phyloP scores from a whole-genome alignment of 2,329 filamentous ascomycete genomes.

The Elsinoe australis region DNA sequence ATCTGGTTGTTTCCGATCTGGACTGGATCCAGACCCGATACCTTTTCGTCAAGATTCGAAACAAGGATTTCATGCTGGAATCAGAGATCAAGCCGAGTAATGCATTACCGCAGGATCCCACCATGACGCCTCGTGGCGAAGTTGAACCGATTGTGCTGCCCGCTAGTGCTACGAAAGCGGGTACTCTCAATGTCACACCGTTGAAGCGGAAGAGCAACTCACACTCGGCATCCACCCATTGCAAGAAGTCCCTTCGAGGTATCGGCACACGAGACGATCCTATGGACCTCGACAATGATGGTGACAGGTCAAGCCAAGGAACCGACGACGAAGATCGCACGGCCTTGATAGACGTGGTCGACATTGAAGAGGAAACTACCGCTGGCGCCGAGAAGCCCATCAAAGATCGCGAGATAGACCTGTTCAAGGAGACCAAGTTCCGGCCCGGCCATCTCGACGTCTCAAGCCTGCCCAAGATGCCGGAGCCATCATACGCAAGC shows the following conservation, averaged over 20 bases:
- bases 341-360: conserved; percentile 30
- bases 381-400: conserved; percentile 5
- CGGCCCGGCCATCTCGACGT: conserved; percentile 59
- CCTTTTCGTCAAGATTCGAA: conserved; percentile 53
- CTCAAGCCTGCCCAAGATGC: conserved; percentile 55
- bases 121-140: conserved; percentile 37
- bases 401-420: background rate
- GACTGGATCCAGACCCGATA: conserved; percentile 91
- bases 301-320: conserved; percentile 37
- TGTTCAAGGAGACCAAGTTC: conserved; percentile 50
- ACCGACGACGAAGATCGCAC: conserved; percentile 44
- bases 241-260: conserved; percentile 26
- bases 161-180: conserved; percentile 44
- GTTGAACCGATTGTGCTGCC: conserved; percentile 43
- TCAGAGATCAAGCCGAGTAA: conserved; percentile 22
- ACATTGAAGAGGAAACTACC: background rate
- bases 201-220: conserved; percentile 19
- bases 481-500: conserved; percentile 58
- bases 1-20: conserved; percentile 64
- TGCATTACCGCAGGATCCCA: conserved; percentile 35
- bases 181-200: conserved; percentile 19
- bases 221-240: conserved; percentile 20
- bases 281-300: conserved; percentile 16
- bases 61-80: conserved; percentile 15
- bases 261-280: conserved; percentile 29